A percentile compares a stretch with the other conserved stretches of the same genome.
Conservation (phyloP, 495 filamentous ascomycete genomes). For the Penicillium mononematosum region DNA sequence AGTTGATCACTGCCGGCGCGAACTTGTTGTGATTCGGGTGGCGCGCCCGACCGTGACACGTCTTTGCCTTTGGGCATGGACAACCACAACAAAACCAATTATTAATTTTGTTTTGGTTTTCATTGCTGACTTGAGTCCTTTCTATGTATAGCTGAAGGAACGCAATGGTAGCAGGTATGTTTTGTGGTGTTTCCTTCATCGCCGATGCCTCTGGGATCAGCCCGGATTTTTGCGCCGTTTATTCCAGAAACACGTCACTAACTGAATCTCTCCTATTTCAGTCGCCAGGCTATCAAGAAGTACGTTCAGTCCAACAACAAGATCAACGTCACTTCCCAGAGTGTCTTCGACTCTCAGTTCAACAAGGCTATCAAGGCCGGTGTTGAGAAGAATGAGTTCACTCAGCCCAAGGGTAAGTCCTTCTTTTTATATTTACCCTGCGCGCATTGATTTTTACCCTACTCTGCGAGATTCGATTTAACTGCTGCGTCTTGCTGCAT, state of each 20-base stretch:
- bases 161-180: slow-evolving; percentile 64
- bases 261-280: slow-evolving; percentile 37
- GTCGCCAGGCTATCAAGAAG: slow-evolving; percentile 96
- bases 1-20: slow-evolving; percentile 48
- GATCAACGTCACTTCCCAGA: slow-evolving; percentile 63
- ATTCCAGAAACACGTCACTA: slow-evolving; percentile 12
- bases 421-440: background rate
- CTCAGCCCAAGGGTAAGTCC: slow-evolving; percentile 90
- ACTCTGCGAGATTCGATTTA: slow-evolving; percentile 2
- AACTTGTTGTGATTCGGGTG: slow-evolving; percentile 37
- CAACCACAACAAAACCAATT: slow-evolving; percentile 29
- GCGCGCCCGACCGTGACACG: slow-evolving; percentile 49
- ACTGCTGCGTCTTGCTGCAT: slow-evolving; percentile 1
- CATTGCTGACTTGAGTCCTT: slow-evolving; percentile 34
- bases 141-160: slow-evolving; percentile 58
- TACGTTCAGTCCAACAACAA: slow-evolving; percentile 97
- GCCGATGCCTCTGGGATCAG: slow-evolving; percentile 2
- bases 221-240: slow-evolving; percentile 10
- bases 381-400: slow-evolving; percentile 86
- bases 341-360: slow-evolving; percentile 85
- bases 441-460: slow-evolving; percentile 7
- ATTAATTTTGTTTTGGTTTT: slow-evolving; percentile 14
- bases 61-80: slow-evolving; percentile 25
- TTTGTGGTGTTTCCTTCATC: slow-evolving; percentile 22
- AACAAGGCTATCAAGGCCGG: slow-evolving; percentile 88